phyloP scores from a whole-genome alignment of 768 basidiomycete species.

The Nidularia pulvinata region DNA sequence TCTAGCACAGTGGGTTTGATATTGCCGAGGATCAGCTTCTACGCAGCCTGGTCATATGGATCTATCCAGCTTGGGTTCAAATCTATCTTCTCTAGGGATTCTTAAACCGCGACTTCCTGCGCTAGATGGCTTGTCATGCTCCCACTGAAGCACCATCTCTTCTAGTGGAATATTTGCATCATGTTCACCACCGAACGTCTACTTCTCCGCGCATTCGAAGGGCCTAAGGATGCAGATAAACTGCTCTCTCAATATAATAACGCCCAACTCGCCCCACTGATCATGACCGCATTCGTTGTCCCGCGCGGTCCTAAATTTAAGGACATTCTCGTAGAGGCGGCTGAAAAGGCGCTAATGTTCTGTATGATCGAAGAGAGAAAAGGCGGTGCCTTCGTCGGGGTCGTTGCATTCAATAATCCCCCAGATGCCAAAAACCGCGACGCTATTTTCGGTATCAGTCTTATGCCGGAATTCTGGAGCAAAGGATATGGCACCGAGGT shows the following conservation, averaged over 20 bases:
- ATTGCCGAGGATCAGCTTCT: no score
- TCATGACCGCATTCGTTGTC: constrained; percentile 7
- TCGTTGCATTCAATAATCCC: neutral
- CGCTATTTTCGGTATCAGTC: neutral
- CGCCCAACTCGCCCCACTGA: constrained; percentile 6
- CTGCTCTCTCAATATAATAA: constrained; percentile 11
- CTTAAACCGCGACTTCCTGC: no score
- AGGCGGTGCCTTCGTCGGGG: neutral
- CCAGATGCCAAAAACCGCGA: neutral
- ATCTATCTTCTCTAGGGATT: no score
- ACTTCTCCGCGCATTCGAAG: constrained; percentile 9
- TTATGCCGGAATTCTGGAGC: neutral
- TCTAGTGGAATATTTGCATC: neutral
- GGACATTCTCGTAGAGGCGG: constrained; percentile 6
- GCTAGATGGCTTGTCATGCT: no score
- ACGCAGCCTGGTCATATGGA: no score
- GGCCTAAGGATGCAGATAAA: constrained; percentile 7
- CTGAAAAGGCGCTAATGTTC: constrained; percentile 12
- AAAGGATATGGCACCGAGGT: constrained; percentile 9
- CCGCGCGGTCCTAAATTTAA: constrained; percentile 8
- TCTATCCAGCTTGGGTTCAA: no score
- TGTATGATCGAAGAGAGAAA: constrained; percentile 10
- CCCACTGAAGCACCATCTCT: no score
- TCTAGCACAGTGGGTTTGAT: no score
- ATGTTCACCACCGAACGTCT: constrained; percentile 4